Evolutionary conservation across 441 rosid species (phyloP), one percentile per base, ranked within the genome.

Genomic region (Populus tomentosa): DNA sequence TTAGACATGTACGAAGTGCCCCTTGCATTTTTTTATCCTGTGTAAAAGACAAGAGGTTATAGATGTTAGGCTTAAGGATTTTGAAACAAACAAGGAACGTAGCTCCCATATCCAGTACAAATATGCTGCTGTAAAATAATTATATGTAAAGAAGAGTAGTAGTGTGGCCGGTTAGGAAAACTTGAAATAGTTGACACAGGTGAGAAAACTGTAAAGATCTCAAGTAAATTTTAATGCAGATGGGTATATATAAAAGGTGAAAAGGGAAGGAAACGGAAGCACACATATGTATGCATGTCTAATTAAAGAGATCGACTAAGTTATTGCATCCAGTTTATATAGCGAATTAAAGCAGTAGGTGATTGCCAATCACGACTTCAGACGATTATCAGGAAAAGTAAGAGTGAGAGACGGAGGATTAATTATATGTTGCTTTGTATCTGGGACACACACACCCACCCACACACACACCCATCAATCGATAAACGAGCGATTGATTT

Each of bases 1-100:
- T 82, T 10, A 86, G 75, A 10, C 91, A 86, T 5, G 91, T 77
- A 59, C 78, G 85, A 66, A 88, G 64, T 63, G 81, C 87, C 74
- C 87, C 90, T 86, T 89, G 96, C 98, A 95, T 92, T 84, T 82
- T 87, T 32, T 36, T 69, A 67, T 42, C 66, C 42, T 69, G 36
- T n/a, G 14, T 59, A 59, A 66, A 16, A 42, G 53, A 33, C 63
- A 36, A 67, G 32, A 35, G 61, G 53, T 28, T 28, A 35, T 16
- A 23, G 23, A 18, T 20, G 23, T n/a, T 56, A 56, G 62, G 56
- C 56, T 46, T 13, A 5, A 46, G 56, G 13, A 0, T 46, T 46
- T 14, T 46, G 56, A 46, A 46, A 14, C 20, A 46, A 4, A 46
- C 56, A 14, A 46, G 56, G 56, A 13, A 14, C 6, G 18, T 4